Evolutionary conservation across 331 rosid genomes (phyloP).

Genomic region (Prunus yedoensis): DNA sequence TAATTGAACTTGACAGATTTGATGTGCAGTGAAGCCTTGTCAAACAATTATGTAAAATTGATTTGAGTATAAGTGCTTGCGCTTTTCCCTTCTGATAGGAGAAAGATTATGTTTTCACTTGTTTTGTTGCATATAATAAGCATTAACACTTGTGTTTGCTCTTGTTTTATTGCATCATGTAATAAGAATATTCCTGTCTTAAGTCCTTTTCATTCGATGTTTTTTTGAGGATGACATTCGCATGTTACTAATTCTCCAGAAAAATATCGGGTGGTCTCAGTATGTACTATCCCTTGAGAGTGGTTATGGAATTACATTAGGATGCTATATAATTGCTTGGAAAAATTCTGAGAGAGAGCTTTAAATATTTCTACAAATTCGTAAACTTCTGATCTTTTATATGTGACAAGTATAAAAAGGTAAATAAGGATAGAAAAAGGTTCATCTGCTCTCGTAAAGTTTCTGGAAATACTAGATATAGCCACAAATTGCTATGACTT

Average conservation of each 20-base stretch:
- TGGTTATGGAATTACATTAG: constrained; percentile 2
- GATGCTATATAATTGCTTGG: background rate
- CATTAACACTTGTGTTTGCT: background rate
- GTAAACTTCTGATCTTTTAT: background rate
- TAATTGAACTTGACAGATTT: constrained; percentile 1
- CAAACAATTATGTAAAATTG: background rate
- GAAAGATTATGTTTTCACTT: background rate
- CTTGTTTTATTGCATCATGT: background rate
- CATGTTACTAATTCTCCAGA: background rate
- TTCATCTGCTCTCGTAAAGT: background rate
- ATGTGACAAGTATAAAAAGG: background rate
- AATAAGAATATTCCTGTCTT: background rate
- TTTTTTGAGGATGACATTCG: background rate
- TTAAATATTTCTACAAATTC: background rate
- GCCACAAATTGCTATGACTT: background rate
- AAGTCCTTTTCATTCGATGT: background rate
- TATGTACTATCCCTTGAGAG: background rate
- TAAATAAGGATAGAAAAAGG: too few relatives aligned
- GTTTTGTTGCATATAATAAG: background rate
- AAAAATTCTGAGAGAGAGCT: background rate
- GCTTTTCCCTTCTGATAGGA: background rate
- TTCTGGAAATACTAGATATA: background rate
- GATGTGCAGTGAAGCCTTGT: background rate
- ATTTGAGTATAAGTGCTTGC: background rate
- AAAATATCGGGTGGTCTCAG: background rate